Base-by-base conservation (phyloP, 148 eudicot species). In the Heliosperma pusillum region DNA sequence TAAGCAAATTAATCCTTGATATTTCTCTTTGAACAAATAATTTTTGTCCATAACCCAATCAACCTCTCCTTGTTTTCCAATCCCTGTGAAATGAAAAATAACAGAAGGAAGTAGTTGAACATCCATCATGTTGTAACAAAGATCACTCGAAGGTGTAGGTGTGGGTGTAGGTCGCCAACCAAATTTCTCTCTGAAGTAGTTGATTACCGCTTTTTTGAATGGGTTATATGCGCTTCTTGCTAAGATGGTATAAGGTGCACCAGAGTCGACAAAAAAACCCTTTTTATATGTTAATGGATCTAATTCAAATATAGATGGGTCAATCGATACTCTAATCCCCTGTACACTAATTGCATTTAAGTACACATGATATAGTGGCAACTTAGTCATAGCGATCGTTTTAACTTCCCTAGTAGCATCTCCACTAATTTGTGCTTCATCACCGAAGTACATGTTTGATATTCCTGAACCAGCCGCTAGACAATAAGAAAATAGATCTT, bases 201-300 rank as follows among this genome's bases (percentile, higher is more conserved):
- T 10, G 20, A 15, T 0, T 0, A 75, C 53, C 10, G 77, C 71
- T 1, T 13, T 29, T 12, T 6, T 65, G 20, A 75, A 4, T 1
- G 71, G 71, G 8, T 53, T 10, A 33, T 50, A 75, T 5, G 71
- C 77, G 8, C 13, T 74, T 69, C n/a, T n/a, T n/a, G n/a, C n/a
- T n/a, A n/a, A n/a, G n/a, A n/a, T n/a, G n/a, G n/a, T n/a, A n/a
- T n/a, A n/a, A n/a, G n/a, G n/a, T n/a, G n/a, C n/a, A n/a, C n/a
- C n/a, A n/a, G n/a, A n/a, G n/a, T n/a, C n/a, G 5, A 74, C 62
- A 53, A 74, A 53, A 24, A 75, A 75, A 2, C 77, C 77, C 21
- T 33, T 66, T 6, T 30, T 10, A 10, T 50, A 65, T 4, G 5
- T 1, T 7, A 0, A 6, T 13, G 27, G 16, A 21, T 75, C 63